Base-by-base conservation (phyloP, 2,329 filamentous ascomycete species). In the Colletotrichum melonis region DNA sequence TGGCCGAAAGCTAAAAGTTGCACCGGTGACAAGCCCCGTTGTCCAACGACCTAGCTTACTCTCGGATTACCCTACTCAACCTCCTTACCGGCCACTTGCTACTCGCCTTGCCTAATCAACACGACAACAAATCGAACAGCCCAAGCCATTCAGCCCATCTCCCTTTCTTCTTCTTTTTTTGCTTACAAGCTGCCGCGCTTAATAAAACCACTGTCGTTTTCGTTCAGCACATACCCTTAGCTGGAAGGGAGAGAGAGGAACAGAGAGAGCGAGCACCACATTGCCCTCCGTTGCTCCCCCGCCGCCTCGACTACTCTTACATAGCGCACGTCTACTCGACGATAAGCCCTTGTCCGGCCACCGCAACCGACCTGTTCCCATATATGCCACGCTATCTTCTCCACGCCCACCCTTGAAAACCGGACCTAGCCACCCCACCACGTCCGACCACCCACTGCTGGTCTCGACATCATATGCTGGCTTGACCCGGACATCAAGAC, bases 1-100 rank as follows among this genome's bases (percentile, higher is more conserved):
- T 70, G 67, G 54, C 67, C 62, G 63, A 70, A 65, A 55, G 28
- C 30, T 42, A 57, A 63, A 54, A 68, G 46, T 38, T 38, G 57
- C 65, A 54, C 46, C 46, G 66, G 22, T 24, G 58, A 56, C 49
- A 63, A 69, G 35, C 24, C 63, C 54, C 30, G 42, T 66, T 56
- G 30, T 14, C 56, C 28, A 26, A 63, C 58, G 22, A 55, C 30
- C 46, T 55, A 32, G 59, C 46, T 26, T 35, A 56, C 26, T 63
- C 12, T 54, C 26, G 32, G 42, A n/a, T 49, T n/a, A 49, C 42
- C 42, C 16, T 49, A 49, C 42, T 49, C 42, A 49, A 49, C 42
- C 22, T 28, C 52, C 52, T n/a, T 11, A 55, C 22, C 52, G 24
- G 52, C 52, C 52, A 55, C 22, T 26, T 26, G 28, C 52, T 6